Evolutionary conservation across 2,329 filamentous ascomycete species (phyloP).

Genomic region (Fusarium albosuccineum): DNA sequence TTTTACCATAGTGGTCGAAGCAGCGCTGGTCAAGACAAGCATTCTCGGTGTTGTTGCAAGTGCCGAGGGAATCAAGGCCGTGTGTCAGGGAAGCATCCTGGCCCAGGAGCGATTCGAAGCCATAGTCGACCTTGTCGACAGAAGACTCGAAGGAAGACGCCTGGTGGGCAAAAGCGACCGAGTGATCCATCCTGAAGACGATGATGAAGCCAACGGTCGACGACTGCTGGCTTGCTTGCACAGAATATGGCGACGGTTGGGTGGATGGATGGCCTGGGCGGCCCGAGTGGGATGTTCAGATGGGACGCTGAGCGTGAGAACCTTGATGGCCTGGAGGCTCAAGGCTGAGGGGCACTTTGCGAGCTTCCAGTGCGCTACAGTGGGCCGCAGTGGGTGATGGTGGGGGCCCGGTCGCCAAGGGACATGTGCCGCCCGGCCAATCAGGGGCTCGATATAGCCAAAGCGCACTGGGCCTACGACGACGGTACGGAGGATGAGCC

Average conservation of each 20-base stretch:
- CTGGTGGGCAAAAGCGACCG: constrained; percentile 40
- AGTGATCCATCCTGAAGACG: constrained; percentile 36
- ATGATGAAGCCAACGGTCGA: constrained; percentile 12
- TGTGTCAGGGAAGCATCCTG: constrained; percentile 43
- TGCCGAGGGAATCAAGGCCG: constrained; percentile 45
- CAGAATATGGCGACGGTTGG: constrained; percentile 14
- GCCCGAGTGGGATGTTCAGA: constrained; percentile 36
- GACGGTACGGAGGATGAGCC: background rate
- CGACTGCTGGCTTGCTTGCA: constrained; percentile 20
- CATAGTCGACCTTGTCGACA: constrained; percentile 48
- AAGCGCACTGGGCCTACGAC: background rate
- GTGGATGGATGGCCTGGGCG: constrained; percentile 28
- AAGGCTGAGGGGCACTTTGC: constrained; percentile 41
- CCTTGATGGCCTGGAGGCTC: constrained; percentile 48
- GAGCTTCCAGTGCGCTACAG: constrained; percentile 16
- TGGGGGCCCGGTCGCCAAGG: constrained; percentile 21
- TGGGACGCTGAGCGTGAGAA: constrained; percentile 41
- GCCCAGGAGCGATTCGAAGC: constrained; percentile 47
- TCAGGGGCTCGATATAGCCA: constrained; percentile 17
- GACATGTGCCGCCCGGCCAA: constrained; percentile 20
- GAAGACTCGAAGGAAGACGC: constrained; percentile 36
- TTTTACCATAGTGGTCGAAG: constrained; percentile 43
- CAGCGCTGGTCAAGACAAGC: constrained; percentile 50
- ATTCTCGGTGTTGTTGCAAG: constrained; percentile 50
- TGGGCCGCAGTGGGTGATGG: constrained; percentile 3